Base-by-base conservation (phyloP, 352 stramenopile species). In the Saprolegnia parasitica region DNA sequence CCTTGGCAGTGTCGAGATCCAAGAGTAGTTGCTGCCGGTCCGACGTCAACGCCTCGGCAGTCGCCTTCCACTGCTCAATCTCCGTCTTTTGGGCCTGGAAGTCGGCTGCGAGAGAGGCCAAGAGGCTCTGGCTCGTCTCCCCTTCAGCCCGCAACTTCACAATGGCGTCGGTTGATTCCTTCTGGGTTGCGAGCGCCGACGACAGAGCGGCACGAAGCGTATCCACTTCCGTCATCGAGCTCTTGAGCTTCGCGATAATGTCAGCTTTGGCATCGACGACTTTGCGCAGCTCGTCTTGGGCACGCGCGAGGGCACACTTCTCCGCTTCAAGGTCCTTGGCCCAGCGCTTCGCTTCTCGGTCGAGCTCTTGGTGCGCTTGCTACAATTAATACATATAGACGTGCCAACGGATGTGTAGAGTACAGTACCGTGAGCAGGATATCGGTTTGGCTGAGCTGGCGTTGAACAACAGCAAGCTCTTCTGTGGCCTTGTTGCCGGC, bases 281-380 rank as follows among this genome's bases (percentile, higher is more conserved):
- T 24, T 60, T 60, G 13, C 63, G 63, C 20, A 52, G 42, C 15
- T 70, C 63, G 32, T 61, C 23, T 35, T 61, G 63, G 29, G 55
- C n/a, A 40, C 63, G 63, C n/a, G 26, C 9, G 15, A 62, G 63
- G 4, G 55, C 23, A 10, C 35, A 62, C 50, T 70, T 70, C 37
- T 70, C 46, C 2, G 32, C 63, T 15, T 70, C 63, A 35, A 70
- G 42, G 20, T 70, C 63, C 29, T 29, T 55, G 15, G 24, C 63
- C n/a, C 40, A 60, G 6, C 50, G 46, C 4, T 49, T 21, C 5
- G 5, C 10, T 61, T 70, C 63, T 1, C 63, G 63, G 21, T 70
- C 63, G 4, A 70, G 23, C 26, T 70, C 63, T 9, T 26, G 46
- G 10, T 62, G 26, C 6, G 63, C 21, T 70, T 50, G 46, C 63